phyloP scores from a whole-genome alignment of 169 alveolate species.

The Eimeria mitis region DNA sequence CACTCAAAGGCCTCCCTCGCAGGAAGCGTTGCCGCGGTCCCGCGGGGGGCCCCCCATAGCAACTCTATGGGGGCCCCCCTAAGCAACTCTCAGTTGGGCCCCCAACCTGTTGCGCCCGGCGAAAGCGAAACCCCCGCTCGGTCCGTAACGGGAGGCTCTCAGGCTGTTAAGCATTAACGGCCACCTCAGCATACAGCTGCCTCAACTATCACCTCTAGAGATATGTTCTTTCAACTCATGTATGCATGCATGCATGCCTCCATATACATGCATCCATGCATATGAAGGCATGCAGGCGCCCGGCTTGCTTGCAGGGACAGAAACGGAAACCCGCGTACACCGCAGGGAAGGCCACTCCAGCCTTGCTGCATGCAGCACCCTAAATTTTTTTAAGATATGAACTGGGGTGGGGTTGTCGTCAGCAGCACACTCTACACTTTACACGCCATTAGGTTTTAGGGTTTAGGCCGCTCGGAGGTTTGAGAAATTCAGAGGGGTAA shows the following conservation, averaged over 20 bases:
- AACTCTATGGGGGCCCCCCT: no score
- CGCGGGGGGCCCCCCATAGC: constrained; percentile 7
- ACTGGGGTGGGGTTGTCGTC: not conserved
- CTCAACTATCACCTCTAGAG: no score
- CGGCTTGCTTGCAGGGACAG: not conserved
- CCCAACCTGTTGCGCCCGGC: not conserved
- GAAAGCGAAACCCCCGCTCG: not conserved
- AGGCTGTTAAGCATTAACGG: not conserved
- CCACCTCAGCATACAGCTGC: no score
- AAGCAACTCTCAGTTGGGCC: not conserved
- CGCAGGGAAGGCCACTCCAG: not conserved
- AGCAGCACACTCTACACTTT: not conserved
- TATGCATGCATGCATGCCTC: no score
- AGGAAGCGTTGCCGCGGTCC: not conserved
- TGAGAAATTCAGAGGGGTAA: no score
- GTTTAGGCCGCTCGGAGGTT: not conserved
- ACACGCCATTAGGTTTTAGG: not conserved
- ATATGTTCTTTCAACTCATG: no score
- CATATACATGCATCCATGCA: no score
- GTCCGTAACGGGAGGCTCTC: constrained; percentile 10
- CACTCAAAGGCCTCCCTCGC: not conserved
- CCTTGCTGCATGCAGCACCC: not conserved
- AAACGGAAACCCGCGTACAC: not conserved
- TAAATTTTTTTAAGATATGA: not conserved
- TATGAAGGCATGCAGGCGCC: no score